Evolutionary conservation across 495 filamentous ascomycete species (phyloP).

Genomic region (Penicillium desertorum): DNA sequence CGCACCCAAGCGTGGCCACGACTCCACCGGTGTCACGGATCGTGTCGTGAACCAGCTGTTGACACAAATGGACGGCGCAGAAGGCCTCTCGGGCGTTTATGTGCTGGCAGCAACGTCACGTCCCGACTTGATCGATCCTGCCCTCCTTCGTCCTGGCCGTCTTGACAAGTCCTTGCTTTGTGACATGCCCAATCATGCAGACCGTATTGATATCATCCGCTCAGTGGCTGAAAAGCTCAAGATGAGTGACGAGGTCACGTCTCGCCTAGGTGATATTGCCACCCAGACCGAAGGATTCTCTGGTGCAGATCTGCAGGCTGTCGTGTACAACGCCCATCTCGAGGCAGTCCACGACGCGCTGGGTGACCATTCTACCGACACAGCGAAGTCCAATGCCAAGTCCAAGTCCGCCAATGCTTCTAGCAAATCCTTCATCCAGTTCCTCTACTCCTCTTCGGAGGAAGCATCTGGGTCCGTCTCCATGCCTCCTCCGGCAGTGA

Average conservation of each 20-base stretch:
- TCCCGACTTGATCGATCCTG: slow-evolving; percentile 93
- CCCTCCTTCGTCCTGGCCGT: slow-evolving; percentile 81
- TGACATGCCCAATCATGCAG: slow-evolving; percentile 74
- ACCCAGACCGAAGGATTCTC: slow-evolving; percentile 83
- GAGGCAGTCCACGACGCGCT: slow-evolving; percentile 95
- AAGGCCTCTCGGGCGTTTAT: slow-evolving; percentile 91
- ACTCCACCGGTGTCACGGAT: slow-evolving; percentile 94
- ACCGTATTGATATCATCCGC: slow-evolving; percentile 81
- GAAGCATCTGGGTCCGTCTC: slow-evolving; percentile 44
- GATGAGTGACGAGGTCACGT: slow-evolving; percentile 57
- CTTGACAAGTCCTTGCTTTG: slow-evolving; percentile 90
- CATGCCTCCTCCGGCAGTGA: slow-evolving; percentile 64
- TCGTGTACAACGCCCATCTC: slow-evolving; percentile 93
- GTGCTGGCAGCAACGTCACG: slow-evolving; percentile 90
- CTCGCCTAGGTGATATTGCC: slow-evolving; percentile 64
- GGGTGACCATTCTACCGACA: slow-evolving; percentile 54
- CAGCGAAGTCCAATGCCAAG: slow-evolving; percentile 39
- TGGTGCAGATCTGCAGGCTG: slow-evolving; percentile 90
- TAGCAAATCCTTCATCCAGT: slow-evolving; percentile 67
- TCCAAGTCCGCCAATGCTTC: slow-evolving; percentile 37
- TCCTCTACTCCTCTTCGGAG: slow-evolving; percentile 69
- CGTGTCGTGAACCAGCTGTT: slow-evolving; percentile 97
- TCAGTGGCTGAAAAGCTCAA: slow-evolving; percentile 78
- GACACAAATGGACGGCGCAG: slow-evolving; percentile 98
- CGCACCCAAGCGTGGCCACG: slow-evolving; percentile 94